phyloP scores from a whole-genome alignment of 2,329 filamentous ascomycete genomes.

The Calonectria pseudoturangicola region DNA sequence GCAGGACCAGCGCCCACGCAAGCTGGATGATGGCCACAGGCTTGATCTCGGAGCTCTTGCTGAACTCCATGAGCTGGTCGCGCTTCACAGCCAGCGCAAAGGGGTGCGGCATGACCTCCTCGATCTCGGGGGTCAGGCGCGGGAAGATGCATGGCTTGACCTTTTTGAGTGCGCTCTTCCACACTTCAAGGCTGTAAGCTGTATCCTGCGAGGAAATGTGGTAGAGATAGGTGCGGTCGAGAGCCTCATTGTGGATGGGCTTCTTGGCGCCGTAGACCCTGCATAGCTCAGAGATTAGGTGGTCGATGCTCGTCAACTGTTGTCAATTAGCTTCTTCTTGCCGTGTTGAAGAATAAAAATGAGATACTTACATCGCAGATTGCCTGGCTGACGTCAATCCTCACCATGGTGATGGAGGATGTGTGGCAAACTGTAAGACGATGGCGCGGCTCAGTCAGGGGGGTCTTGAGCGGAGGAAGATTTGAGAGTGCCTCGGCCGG shows the following conservation, averaged over 20 bases:
- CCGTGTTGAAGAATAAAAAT: rapidly evolving
- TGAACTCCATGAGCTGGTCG: slow-evolving; percentile 66
- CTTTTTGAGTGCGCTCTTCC: slow-evolving; percentile 64
- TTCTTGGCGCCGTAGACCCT: slow-evolving; percentile 64
- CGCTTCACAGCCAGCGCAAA: slow-evolving; percentile 64
- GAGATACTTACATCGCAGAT: slow-evolving; percentile 65
- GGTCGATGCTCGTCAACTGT: slow-evolving; percentile 63
- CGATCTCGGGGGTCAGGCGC: slow-evolving; percentile 56
- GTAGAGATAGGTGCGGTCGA: slow-evolving; percentile 53
- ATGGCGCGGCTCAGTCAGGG: slow-evolving; percentile 66
- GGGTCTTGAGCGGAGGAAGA: slow-evolving; percentile 64
- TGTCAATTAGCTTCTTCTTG: slow-evolving; percentile 16
- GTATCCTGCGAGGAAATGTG: slow-evolving; percentile 55
- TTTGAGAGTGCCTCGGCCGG: slow-evolving; percentile 61
- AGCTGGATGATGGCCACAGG: slow-evolving; percentile 72
- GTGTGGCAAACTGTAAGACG: slow-evolving; percentile 70
- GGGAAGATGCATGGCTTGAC: slow-evolving; percentile 69
- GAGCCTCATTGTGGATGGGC: slow-evolving; percentile 51
- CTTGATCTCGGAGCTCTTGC: slow-evolving; percentile 61
- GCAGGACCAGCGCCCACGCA: slow-evolving; percentile 76
- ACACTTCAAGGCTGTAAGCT: slow-evolving; percentile 64
- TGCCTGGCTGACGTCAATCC: slow-evolving; percentile 70
- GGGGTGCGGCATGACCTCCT: slow-evolving; percentile 57
- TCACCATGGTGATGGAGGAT: slow-evolving; percentile 65
- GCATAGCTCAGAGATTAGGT: slow-evolving; percentile 68